phyloP scores from a whole-genome alignment of 2,329 filamentous ascomycete species.

The Pyrenochaeta sp. region DNA sequence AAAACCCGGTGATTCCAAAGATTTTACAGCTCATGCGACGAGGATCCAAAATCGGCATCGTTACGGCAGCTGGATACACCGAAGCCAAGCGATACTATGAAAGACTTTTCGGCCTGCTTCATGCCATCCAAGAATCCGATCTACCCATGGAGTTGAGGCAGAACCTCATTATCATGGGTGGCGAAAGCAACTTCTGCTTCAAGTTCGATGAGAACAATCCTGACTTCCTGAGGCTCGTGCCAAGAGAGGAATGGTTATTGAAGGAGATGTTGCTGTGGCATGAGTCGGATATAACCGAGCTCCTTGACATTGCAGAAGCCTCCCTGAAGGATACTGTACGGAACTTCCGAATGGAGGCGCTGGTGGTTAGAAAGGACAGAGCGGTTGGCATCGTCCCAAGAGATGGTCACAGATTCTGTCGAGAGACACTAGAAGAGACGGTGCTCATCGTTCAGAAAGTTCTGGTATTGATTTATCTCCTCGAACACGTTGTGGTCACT shows the following conservation, averaged over 20 bases:
- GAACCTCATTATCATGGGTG: slow-evolving; percentile 89
- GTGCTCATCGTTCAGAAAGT: slow-evolving; percentile 94
- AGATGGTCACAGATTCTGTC: slow-evolving; percentile 73
- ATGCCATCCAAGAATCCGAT: slow-evolving; percentile 72
- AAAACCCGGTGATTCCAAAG: slow-evolving; percentile 77
- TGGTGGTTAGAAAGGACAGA: slow-evolving; percentile 85
- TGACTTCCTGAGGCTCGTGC: slow-evolving; percentile 71
- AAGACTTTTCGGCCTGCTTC: slow-evolving; percentile 84
- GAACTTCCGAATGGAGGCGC: slow-evolving; percentile 79
- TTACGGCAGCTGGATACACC: slow-evolving; percentile 95
- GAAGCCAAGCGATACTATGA: slow-evolving; percentile 86
- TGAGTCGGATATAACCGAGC: slow-evolving; percentile 74
- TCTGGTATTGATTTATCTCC: slow-evolving; percentile 54
- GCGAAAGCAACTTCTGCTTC: slow-evolving; percentile 96
- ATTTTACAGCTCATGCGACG: slow-evolving; percentile 75
- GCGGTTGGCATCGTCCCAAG: slow-evolving; percentile 60
- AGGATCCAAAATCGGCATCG: slow-evolving; percentile 88
- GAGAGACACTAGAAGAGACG: slow-evolving; percentile 93
- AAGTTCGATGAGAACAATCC: slow-evolving; percentile 71
- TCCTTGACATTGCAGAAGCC: slow-evolving; percentile 89
- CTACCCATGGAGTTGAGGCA: slow-evolving; percentile 73
- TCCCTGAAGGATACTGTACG: slow-evolving; percentile 82
- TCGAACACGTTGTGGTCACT: slow-evolving; percentile 7
- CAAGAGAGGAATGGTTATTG: slow-evolving; percentile 73
- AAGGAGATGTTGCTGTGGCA: slow-evolving; percentile 80